phyloP scores from a whole-genome alignment of 495 filamentous ascomycete genomes.

The Penicillium robsamsonii region DNA sequence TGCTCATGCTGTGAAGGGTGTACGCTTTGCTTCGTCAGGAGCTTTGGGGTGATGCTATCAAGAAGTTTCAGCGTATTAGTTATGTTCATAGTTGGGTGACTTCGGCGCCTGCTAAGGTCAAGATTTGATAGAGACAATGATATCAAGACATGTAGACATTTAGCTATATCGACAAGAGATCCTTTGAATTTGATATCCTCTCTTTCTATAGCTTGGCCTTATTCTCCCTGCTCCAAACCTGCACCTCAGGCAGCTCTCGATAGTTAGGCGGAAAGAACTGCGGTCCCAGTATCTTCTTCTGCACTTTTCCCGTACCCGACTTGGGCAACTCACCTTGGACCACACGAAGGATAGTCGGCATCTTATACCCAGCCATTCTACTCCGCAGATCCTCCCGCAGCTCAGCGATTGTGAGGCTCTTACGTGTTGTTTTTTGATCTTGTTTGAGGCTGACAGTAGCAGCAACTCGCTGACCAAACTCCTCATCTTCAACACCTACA shows the following conservation, averaged over 20 bases:
- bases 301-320: slow-evolving; percentile 47
- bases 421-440: slow-evolving; percentile 18
- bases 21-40: slow-evolving; percentile 48
- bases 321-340: slow-evolving; percentile 48
- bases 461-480: slow-evolving; percentile 52
- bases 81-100: slow-evolving; percentile 47
- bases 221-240: slow-evolving; percentile 35
- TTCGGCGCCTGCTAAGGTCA: slow-evolving; percentile 30
- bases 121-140: slow-evolving; percentile 23
- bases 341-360: slow-evolving; percentile 47
- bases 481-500: slow-evolving; percentile 44
- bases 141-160: neutral
- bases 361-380: slow-evolving; percentile 45
- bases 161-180: no score
- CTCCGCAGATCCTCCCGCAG: slow-evolving; percentile 41
- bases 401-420: slow-evolving; percentile 32
- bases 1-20: slow-evolving; percentile 27
- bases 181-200: neutral
- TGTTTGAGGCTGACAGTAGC: slow-evolving; percentile 41
- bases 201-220: slow-evolving; percentile 15
- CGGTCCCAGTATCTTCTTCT: slow-evolving; percentile 50
- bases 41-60: slow-evolving; percentile 49
- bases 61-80: slow-evolving; percentile 47
- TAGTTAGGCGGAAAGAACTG: slow-evolving; percentile 43
- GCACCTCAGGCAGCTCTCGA: slow-evolving; percentile 31